phyloP scores from a whole-genome alignment of 2,329 filamentous ascomycete genomes.

The Apiospora saccharicola region DNA sequence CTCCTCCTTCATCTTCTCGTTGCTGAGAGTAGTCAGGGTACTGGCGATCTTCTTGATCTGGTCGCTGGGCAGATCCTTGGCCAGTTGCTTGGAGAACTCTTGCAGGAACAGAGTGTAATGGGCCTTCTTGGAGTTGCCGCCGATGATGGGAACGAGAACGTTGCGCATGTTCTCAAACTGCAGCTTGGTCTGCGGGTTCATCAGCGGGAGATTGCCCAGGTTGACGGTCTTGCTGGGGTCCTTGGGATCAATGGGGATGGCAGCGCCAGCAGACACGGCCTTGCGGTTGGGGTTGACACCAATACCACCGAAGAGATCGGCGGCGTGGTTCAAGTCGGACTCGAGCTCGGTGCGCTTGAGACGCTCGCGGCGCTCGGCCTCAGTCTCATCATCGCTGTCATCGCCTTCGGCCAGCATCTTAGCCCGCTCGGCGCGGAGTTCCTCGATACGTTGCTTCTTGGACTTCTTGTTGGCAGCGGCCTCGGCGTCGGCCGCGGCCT shows the following conservation, averaged over 20 bases:
- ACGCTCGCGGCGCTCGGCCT: constrained; percentile 75
- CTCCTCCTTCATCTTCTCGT: constrained; percentile 99
- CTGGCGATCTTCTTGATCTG: constrained; percentile 97
- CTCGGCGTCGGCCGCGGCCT: constrained; percentile 88
- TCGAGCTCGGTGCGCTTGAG: constrained; percentile 84
- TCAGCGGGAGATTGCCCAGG: constrained; percentile 79
- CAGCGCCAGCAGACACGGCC: constrained; percentile 67
- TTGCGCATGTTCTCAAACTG: constrained; percentile 85
- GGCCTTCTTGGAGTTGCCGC: constrained; percentile 80
- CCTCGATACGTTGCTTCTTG: constrained; percentile 85
- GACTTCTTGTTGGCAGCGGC: constrained; percentile 91
- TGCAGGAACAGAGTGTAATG: constrained; percentile 91
- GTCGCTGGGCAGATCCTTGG: constrained; percentile 86
- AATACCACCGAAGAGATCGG: constrained; percentile 86
- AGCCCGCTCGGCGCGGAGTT: constrained; percentile 71
- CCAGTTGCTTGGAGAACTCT: constrained; percentile 87
- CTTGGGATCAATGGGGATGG: constrained; percentile 72
- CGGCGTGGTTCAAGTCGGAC: constrained; percentile 85
- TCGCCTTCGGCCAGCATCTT: constrained; percentile 59
- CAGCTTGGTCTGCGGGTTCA: constrained; percentile 86
- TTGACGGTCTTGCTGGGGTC: constrained; percentile 85
- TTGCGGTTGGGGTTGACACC: constrained; percentile 68
- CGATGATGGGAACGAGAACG: constrained; percentile 80
- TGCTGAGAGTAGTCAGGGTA: constrained; percentile 85
- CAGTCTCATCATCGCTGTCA: constrained; percentile 75